phyloP scores from a whole-genome alignment of 768 basidiomycete species.

The Mycena galericulata region DNA sequence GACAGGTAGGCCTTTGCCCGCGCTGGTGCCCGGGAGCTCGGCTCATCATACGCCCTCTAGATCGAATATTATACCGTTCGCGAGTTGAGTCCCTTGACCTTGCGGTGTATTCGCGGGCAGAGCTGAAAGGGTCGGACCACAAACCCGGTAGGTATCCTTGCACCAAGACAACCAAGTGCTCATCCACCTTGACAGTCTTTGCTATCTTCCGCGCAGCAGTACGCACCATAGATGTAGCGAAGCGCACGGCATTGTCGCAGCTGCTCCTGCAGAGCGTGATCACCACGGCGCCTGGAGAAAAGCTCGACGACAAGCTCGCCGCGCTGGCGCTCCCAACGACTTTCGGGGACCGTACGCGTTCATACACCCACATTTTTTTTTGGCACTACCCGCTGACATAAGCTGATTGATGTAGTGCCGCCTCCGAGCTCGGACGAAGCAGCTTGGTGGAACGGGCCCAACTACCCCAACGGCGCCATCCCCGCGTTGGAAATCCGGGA shows the following conservation, averaged over 20 bases:
- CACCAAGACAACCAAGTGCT: not conserved
- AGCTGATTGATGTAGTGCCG: slow-evolving; percentile 66
- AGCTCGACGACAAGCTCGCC: slow-evolving; percentile 78
- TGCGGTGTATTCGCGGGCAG: slow-evolving; percentile 84
- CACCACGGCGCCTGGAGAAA: slow-evolving; percentile 73
- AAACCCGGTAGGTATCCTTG: slow-evolving; percentile 74
- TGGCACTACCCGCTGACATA: slow-evolving; percentile 18
- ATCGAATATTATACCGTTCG: slow-evolving; percentile 85
- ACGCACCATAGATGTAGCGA: slow-evolving; percentile 81
- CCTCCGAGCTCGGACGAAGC: slow-evolving; percentile 83
- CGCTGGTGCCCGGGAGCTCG: not conserved
- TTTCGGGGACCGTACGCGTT: slow-evolving; percentile 44
- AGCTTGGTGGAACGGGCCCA: slow-evolving; percentile 84
- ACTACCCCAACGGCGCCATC: slow-evolving; percentile 69
- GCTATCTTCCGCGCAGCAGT: slow-evolving; percentile 85
- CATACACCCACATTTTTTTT: not conserved
- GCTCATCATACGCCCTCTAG: slow-evolving; percentile 53
- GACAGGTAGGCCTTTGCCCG: slow-evolving; percentile 76
- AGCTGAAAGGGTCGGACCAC: slow-evolving; percentile 94
- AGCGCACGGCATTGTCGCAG: slow-evolving; percentile 76
- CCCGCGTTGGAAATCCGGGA: slow-evolving; percentile 54
- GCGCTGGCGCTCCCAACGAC: slow-evolving; percentile 63
- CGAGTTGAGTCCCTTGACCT: slow-evolving; percentile 78
- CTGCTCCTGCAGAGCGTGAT: slow-evolving; percentile 74
- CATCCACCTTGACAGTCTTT: slow-evolving; percentile 70